Base-by-base conservation (phyloP, 768 basidiomycete species). In the Boletellus ananiceps region DNA sequence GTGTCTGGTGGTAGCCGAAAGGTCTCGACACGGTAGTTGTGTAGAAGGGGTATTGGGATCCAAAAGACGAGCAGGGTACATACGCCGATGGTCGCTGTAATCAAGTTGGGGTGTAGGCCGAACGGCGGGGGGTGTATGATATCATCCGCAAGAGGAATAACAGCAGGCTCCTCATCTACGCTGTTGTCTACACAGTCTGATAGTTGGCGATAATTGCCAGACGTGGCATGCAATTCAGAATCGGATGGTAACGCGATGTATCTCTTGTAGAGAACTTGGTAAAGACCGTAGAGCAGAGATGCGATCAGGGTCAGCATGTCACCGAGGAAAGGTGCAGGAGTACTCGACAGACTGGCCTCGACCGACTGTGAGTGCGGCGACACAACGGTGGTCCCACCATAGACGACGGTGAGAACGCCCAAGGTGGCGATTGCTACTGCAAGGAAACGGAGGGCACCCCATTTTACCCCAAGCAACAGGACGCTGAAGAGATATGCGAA, bases 401-500 rank as follows among this genome's bases (percentile, higher is more conserved):
- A 93, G 16, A 93, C 83, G 47, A 96, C 88, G 4, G 80, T 75
- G 34, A 87, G 62, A 7, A 90, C 90, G 7, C 95, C 95, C 0
- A 81, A 51, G 31, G 86, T 92, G 1, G 95, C 94, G 21, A 95
- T 68, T 13, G 78, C 61, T 15, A 98, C 93, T 13, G 91, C 84
- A 21, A 79, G 62, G 29, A 93, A 68, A 37, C 79, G 83, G 39
- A 79, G 71, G 14, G 75, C 55, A 52, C 87, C 79, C 86, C 85
- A 84, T 56, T 74, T 71, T 21, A 81, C 69, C 18, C 76, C 70
- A 52, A 84, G 82, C 3, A 92, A 58, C 57, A 80, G 80, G 52
- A 93, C 81, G n/a, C 84, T 80, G 64, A 97, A 80, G 23, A 92
- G 64, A 63, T 97, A 98, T 5, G 89, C 88, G 66, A 92, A 93